phyloP scores from a whole-genome alignment of 768 basidiomycete species.

The Tulasnella sp. region DNA sequence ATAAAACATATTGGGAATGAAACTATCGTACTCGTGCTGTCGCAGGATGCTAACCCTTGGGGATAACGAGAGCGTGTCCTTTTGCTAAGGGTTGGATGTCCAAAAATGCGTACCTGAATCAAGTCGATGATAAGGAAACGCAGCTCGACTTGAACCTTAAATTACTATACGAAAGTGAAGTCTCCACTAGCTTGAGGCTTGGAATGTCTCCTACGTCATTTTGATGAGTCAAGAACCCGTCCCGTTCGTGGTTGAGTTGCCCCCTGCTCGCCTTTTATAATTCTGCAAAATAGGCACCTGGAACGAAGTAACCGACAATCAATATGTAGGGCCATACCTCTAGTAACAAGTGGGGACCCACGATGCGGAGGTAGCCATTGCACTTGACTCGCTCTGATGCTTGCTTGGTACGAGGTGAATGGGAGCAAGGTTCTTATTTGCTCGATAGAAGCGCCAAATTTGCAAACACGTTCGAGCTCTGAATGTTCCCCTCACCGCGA shows the following conservation, averaged over 20 bases:
- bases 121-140: neutral
- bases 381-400: neutral
- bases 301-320: neutral
- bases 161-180: conserved; percentile 56
- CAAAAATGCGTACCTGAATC: conserved; percentile 73
- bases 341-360: neutral
- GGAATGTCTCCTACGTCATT: conserved; percentile 72
- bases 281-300: conserved; percentile 88
- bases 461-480: neutral
- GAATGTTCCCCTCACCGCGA: neutral
- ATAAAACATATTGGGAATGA: neutral
- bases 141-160: neutral
- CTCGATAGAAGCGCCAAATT: neutral
- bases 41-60: conserved; percentile 63
- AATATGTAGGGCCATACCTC: neutral
- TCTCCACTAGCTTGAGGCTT: conserved; percentile 78
- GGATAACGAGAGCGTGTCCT: conserved; percentile 89
- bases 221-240: neutral
- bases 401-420: neutral
- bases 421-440: neutral
- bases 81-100: conserved; percentile 88
- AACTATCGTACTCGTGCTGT: neutral
- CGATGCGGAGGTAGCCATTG: neutral
- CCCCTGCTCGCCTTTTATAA: conserved; percentile 64
- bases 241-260: neutral